Evolutionary conservation across 148 eudicot species (phyloP).

Genomic region (Nepenthes gracilis): DNA sequence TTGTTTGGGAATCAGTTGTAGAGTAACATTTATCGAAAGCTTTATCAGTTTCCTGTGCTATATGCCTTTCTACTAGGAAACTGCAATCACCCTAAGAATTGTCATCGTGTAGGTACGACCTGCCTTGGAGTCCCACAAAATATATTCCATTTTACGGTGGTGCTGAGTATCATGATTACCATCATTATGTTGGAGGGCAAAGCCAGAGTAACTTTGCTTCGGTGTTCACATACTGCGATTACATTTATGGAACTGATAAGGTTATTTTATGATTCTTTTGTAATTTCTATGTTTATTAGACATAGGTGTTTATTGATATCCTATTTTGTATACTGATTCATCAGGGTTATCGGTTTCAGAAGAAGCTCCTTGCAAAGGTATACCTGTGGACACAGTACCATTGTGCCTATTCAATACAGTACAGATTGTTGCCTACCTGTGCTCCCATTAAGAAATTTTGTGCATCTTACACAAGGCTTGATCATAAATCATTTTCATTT

Average conservation of each 20-base stretch:
- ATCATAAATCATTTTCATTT: background rate
- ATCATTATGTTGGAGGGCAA: constrained; percentile 94
- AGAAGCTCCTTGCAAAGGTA: constrained; percentile 83
- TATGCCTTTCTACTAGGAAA: background rate
- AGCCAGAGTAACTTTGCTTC: constrained; percentile 99
- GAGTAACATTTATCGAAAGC: too few species aligned
- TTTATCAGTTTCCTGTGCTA: too few species aligned
- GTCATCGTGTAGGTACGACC: constrained; percentile 54
- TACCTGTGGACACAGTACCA: background rate
- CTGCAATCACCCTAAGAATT: background rate
- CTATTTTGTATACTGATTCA: constrained; percentile 10
- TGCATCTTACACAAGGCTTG: background rate
- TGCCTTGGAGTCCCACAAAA: constrained; percentile 85
- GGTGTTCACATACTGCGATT: constrained; percentile 95
- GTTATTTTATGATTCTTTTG: constrained; percentile 19
- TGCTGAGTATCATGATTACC: constrained; percentile 94
- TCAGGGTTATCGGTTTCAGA: constrained; percentile 90
- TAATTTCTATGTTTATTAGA: constrained; percentile 4
- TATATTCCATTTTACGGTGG: constrained; percentile 95
- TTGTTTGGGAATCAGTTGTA: too few species aligned
- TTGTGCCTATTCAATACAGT: background rate
- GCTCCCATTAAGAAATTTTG: too few species aligned
- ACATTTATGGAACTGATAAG: constrained; percentile 97
- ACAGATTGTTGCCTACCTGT: background rate
- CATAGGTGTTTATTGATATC: constrained; percentile 13